Base-by-base conservation (phyloP, 1,284 basidiomycete species). In the Marasmius oreades region DNA sequence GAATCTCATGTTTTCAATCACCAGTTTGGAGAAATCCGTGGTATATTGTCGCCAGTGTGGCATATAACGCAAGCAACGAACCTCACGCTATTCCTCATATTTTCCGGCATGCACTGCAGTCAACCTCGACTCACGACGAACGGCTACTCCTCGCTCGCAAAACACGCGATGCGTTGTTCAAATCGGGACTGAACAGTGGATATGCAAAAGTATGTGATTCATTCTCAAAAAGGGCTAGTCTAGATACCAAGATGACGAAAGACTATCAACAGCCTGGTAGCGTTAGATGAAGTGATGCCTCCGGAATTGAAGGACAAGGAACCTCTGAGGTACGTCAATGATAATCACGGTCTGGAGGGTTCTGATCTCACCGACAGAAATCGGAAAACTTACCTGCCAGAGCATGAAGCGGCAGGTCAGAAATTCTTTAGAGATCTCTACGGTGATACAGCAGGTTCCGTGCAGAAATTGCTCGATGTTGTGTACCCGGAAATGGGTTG, bases 161-260 rank as follows among this genome's bases (percentile, higher is more conserved):
- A 62, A 63, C 84, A 22, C 73, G 82, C 12, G 84, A 86, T 57
- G 77, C 77, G 0, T 59, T 86, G 6, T 78, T 86, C 67, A 84
- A 84, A 62, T 74, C 77, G 7, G 82, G 80, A 6, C 64, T 82
- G 60, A 74, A 79, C 18, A 72, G 72, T 57, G 84, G 84, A 14
- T 79, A 79, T 60, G 75, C 82, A 7, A 77, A 76, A 70, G 82
- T 79, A 53, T 26, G 61, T 52, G 20, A 64, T 39, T 26, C 66
- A 14, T 36, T 67, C 59, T 23, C 3, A 31, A 10, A 42, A 37
- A 8, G 18, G n/a, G n/a, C n/a, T 26, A 39, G 4, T 28, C 23
- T 5, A 20, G 23, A 24, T 24, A 8, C 5, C 20, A 46, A 46
- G n/a, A 34, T 43, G 20, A 7, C 1, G 16, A 16, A 51, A 80